Base-by-base conservation (phyloP, 352 stramenopile species). In the Phytopythium chamaehyphon region DNA sequence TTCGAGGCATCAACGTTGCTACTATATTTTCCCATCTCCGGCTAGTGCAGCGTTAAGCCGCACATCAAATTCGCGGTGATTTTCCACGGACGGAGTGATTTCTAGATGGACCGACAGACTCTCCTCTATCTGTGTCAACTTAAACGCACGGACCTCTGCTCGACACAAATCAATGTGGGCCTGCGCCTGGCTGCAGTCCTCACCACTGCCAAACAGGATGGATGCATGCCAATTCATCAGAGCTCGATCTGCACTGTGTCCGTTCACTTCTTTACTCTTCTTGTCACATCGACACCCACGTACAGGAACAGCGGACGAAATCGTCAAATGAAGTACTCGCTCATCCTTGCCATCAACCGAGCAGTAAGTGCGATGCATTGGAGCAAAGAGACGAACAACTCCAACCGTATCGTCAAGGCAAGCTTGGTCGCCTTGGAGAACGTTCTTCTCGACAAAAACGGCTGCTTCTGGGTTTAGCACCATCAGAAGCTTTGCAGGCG, bases 381-480 rank as follows among this genome's bases (percentile, higher is more conserved):
- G 74, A 14, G 78, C 73, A 46, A 86, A 90, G 14, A 90, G 56
- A 28, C 72, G 75, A 12, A 89, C 79, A 8, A 81, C 66, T 18
- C 62, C 63, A 50, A 81, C 61, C 23, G 44, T 57, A 12, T 70
- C 63, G 15, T 73, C 54, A 12, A 54, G 69, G 45, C 58, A 47
- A 23, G 66, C 59, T 10, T 36, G 19, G 6, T 37, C 35, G 33
- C 11, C 10, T 26, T 38, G 23, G 21, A 19, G 23, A 3, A 49
- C 45, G 21, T 64, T 58, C 23, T 62, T 73, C 61, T 91, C 80
- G 12, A 86, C 72, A 23, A 91, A 65, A 24, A 74, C 76, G 26
- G 87, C 70, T n/a, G 72, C 78, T 51, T 91, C 81, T 1, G 77
- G 73, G 64, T 91, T 91, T 22, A 91, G 57, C 47, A 86, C 66